phyloP scores from a whole-genome alignment of 345 rosid genomes.

The Gossypium raimondii region DNA sequence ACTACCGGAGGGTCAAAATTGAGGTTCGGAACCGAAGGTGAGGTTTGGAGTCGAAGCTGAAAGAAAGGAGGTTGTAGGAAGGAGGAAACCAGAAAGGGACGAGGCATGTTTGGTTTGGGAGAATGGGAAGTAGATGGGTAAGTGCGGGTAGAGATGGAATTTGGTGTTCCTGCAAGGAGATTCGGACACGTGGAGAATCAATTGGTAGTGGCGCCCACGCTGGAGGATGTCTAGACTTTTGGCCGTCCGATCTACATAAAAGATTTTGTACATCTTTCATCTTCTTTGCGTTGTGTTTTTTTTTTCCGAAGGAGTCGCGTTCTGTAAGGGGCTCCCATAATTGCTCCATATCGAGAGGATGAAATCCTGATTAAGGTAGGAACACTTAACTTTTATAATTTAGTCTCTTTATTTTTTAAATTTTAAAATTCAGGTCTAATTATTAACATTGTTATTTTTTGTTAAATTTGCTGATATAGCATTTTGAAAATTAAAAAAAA shows the following conservation, averaged over 20 bases:
- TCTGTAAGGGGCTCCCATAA: too few species aligned
- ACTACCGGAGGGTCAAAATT: conserved; percentile 48
- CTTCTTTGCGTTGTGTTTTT: too few species aligned
- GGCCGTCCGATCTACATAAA: conserved; percentile 5
- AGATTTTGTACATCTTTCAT: too few species aligned
- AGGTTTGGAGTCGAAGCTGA: conserved; percentile 34
- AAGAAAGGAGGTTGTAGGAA: not conserved
- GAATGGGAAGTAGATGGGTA: conserved; percentile 4
- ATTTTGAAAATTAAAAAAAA: too few species aligned
- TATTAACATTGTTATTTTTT: too few species aligned
- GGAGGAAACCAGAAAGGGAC: not conserved
- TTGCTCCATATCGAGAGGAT: too few species aligned
- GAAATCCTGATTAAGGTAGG: too few species aligned
- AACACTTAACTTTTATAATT: too few species aligned
- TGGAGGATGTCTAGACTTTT: not conserved
- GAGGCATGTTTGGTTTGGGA: not conserved
- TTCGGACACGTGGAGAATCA: conserved; percentile 12
- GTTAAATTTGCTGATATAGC: accelerated
- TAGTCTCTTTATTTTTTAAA: too few species aligned
- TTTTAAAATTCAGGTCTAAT: too few species aligned
- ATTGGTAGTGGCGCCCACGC: not conserved
- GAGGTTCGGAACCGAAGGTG: conserved; percentile 27
- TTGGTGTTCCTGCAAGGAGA: conserved; percentile 14
- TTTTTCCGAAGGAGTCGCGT: too few species aligned
- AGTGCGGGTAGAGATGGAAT: conserved; percentile 17